Evolutionary conservation across 1,139 yeast genomes (phyloP).

Genomic region (Williopsis jadinii): DNA sequence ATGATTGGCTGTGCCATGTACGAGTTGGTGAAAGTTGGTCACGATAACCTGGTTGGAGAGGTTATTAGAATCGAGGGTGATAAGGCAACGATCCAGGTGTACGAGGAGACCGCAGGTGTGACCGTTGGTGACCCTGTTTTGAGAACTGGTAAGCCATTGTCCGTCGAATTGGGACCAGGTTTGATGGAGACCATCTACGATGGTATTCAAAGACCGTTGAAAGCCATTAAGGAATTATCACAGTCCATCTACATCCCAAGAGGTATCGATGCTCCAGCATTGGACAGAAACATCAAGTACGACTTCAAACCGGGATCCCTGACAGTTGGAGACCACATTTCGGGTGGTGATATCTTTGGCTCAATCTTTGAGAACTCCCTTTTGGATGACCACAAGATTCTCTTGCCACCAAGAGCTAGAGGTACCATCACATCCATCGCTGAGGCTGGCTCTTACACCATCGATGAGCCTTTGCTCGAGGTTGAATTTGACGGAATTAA

Average conservation of each 20-base stretch:
- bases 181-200: conserved; percentile 97
- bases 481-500: conserved; percentile 90
- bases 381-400: conserved; percentile 84
- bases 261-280: conserved; percentile 95
- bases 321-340: conserved; percentile 93
- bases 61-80: conserved; percentile 95
- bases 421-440: conserved; percentile 94
- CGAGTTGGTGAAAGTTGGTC: conserved; percentile 96
- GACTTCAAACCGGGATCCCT: conserved; percentile 76
- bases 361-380: conserved; percentile 89
- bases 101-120: conserved; percentile 98
- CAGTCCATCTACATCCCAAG: conserved; percentile 96
- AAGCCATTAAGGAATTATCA: conserved; percentile 78
- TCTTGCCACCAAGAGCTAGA: conserved; percentile 96
- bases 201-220: conserved; percentile 98
- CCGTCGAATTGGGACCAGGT: conserved; percentile 99
- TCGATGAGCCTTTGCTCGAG: conserved; percentile 84
- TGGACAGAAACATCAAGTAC: conserved; percentile 73
- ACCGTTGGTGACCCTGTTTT: conserved; percentile 98
- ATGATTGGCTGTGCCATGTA: conserved; percentile 99
- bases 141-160: conserved; percentile 95
- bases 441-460: conserved; percentile 81
- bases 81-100: conserved; percentile 96
- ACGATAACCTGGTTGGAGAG: conserved; percentile 94
- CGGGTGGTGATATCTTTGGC: conserved; percentile 98